Evolutionary conservation across 192 early-diverging fungal genomes (phyloP).

Genomic region (Thamnidium elegans): DNA sequence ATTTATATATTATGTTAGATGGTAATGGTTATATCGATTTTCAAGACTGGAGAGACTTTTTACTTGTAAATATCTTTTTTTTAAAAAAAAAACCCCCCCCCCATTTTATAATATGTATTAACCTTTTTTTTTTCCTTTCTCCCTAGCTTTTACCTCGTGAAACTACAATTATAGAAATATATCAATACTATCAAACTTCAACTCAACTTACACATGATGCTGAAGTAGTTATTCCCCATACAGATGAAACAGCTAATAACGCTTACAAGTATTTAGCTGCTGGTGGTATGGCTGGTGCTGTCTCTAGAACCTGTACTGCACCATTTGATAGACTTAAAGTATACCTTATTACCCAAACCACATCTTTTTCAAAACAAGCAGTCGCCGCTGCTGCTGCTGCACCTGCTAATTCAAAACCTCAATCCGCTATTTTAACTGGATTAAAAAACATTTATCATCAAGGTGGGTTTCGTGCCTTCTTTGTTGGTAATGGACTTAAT

Average conservation of each 20-base stretch:
- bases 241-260: conserved; percentile 41
- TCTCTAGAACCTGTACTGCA: conserved; percentile 68
- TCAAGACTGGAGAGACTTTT: conserved; percentile 65
- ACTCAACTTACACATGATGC: conserved; percentile 65
- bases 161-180: conserved; percentile 60
- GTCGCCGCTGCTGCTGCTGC: conserved; percentile 31
- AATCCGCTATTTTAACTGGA: conserved; percentile 29
- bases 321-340: conserved; percentile 75
- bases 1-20: conserved; percentile 25
- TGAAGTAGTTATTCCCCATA: conserved; percentile 61
- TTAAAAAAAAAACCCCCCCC: neutral
- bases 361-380: conserved; percentile 1
- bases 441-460: conserved; percentile 57
- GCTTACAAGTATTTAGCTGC: conserved; percentile 64
- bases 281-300: conserved; percentile 71
- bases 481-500: conserved; percentile 75
- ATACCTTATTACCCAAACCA: conserved; percentile 48
- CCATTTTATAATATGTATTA: neutral
- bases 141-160: conserved; percentile 58
- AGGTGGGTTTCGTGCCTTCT: conserved; percentile 68
- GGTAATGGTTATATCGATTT: conserved; percentile 63
- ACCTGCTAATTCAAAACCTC: conserved; percentile 24
- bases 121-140: no score
- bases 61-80: conserved; percentile 39
- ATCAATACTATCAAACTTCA: conserved; percentile 56